A percentile compares a stretch with the other conserved stretches of the same genome.
Conservation (phyloP, 768 basidiomycete species). For the Phaffia tasmanica region DNA sequence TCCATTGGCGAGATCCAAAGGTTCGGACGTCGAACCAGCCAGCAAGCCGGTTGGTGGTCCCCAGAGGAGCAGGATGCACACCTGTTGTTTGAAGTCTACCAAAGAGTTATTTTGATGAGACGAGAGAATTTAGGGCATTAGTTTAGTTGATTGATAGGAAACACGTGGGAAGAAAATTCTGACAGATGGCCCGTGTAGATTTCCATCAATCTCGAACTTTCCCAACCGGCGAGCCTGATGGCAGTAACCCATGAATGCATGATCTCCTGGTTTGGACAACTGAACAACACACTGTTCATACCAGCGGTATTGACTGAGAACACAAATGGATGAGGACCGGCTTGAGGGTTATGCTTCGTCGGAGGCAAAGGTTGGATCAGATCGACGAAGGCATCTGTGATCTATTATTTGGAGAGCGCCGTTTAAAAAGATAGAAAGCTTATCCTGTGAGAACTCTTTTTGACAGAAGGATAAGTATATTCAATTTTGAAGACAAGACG, state of each 20-base stretch:
- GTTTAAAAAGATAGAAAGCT: background rate
- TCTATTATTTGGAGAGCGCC: no score
- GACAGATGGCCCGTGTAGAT: slow-evolving; percentile 86
- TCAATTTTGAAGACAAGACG: slow-evolving; percentile 23
- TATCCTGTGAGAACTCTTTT: background rate
- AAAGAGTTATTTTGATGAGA: slow-evolving; percentile 39
- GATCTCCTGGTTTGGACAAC: slow-evolving; percentile 59
- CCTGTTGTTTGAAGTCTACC: slow-evolving; percentile 12
- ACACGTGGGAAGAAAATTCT: background rate
- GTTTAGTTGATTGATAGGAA: background rate
- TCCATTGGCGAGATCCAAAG: slow-evolving; percentile 17
- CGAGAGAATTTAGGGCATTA: slow-evolving; percentile 46
- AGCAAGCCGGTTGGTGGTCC: background rate
- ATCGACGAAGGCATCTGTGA: slow-evolving; percentile 34
- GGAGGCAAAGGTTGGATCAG: slow-evolving; percentile 38
- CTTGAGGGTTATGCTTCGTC: slow-evolving; percentile 36
- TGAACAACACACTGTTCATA: slow-evolving; percentile 76
- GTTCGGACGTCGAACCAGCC: slow-evolving; percentile 26
- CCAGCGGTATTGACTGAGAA: slow-evolving; percentile 90
- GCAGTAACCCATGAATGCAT: slow-evolving; percentile 75
- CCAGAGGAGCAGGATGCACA: background rate
- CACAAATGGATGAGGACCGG: slow-evolving; percentile 46
- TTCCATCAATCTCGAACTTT: slow-evolving; percentile 87
- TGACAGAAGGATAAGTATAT: background rate
- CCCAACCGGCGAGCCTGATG: slow-evolving; percentile 81